phyloP scores from a whole-genome alignment of 352 stramenopile genomes.

The Bremia lactucae region DNA sequence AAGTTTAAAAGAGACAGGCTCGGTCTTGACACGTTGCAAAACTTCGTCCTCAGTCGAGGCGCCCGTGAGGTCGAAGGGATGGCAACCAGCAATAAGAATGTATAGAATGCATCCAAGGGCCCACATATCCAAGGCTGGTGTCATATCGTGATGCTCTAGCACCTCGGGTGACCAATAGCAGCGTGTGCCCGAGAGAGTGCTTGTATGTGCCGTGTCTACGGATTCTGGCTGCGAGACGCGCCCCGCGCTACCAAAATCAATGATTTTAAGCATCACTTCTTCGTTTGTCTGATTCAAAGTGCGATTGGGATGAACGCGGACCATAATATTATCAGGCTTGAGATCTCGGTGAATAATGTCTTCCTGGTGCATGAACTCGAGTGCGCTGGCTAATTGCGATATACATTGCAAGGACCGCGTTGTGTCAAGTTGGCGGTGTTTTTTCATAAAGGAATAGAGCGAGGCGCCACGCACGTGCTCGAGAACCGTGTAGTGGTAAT shows the following conservation, averaged over 20 bases:
- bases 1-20: slow-evolving; percentile 45
- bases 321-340: slow-evolving; percentile 85
- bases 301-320: slow-evolving; percentile 13
- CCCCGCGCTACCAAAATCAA: slow-evolving; percentile 81
- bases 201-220: slow-evolving; percentile 8
- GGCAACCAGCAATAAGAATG: slow-evolving; percentile 74
- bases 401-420: slow-evolving; percentile 38
- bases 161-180: slow-evolving; percentile 83
- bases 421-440: slow-evolving; percentile 33
- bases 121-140: slow-evolving; percentile 82
- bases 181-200: slow-evolving; percentile 58
- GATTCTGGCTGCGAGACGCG: slow-evolving; percentile 9
- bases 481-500: slow-evolving; percentile 77
- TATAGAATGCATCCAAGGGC: slow-evolving; percentile 81
- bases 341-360: slow-evolving; percentile 80
- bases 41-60: slow-evolving; percentile 70
- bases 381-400: slow-evolving; percentile 48
- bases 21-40: slow-evolving; percentile 37
- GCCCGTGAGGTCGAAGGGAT: slow-evolving; percentile 82
- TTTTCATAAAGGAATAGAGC: slow-evolving; percentile 57
- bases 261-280: slow-evolving; percentile 63
- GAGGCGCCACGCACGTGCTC: slow-evolving; percentile 64
- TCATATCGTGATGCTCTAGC: slow-evolving; percentile 40
- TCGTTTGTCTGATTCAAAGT: slow-evolving; percentile 11
- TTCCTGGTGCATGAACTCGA: slow-evolving; percentile 54